Evolutionary conservation across 139 green algal species (phyloP), one percentile per base, ranked within the genome.

Genomic region (Nannochloris sp.): DNA sequence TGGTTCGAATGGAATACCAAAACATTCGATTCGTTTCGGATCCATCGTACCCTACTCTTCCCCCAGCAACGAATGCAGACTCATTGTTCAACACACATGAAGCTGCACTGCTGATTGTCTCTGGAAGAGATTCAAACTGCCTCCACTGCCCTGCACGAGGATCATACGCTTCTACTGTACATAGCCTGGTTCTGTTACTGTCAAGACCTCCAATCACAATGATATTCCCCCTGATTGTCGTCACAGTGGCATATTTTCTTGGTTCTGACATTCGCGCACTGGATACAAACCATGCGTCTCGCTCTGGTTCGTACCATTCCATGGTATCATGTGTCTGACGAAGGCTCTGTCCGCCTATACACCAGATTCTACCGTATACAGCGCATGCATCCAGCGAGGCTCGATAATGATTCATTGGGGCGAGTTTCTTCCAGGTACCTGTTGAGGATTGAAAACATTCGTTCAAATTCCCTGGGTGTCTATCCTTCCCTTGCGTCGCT

Each of bases 121-220:
- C 44, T 2, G 49, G 37, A 69, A 89, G 75, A 36, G 67, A 48
- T 3, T 72, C 45, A 49, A 89, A 61, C 23, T 28, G 6, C 8
- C 28, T 36, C 84, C 84, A 91, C 29, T 55, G 46, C 11, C 83
- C 76, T 65, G 87, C 83, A 1, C 84, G 57, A 1, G 79, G 83
- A 69, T 91, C 84, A 8, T 78, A 62, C 2, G 80, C 84, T 72
- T 87, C 83, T 20, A 84, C 71, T 1, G 46, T 70, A 17, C 40
- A 37, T 29, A 86, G 71, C 37, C 75, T 53, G 2, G 31, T 30
- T 5, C 78, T 67, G 10, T 43, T 53, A 6, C 62, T 69, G 8
- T 71, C 79, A 55, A 89, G 73, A 11, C 84, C 84, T 17, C 84
- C 84, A n/a, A 79, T 65, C 11, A 78, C 80, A 26, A 79, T 79